Evolutionary conservation across 371 early-diverging fungal genomes (phyloP).

Genomic region (Nematocida ausubeli): DNA sequence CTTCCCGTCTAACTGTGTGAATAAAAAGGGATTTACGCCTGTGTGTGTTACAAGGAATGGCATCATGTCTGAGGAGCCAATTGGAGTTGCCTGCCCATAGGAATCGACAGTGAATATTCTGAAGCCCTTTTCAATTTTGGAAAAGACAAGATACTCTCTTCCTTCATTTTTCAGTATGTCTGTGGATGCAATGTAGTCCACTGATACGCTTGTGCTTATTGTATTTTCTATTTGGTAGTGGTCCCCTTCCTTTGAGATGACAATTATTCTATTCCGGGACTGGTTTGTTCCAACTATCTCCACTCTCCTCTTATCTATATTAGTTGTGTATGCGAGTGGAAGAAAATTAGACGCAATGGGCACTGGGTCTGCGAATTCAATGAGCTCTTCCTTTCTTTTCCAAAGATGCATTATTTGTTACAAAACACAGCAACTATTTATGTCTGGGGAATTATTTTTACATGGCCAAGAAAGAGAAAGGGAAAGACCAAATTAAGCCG

Average conservation of each 20-base stretch:
- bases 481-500: conserved; percentile 46
- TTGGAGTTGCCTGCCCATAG: neutral
- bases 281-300: conserved; percentile 37
- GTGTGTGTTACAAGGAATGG: conserved; percentile 21
- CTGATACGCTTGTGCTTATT: neutral
- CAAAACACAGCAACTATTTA: conserved; percentile 15
- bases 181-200: conserved; percentile 34
- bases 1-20: conserved; percentile 15
- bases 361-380: conserved; percentile 3
- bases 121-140: neutral
- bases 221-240: neutral
- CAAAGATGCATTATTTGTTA: conserved; percentile 34
- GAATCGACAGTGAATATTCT: neutral
- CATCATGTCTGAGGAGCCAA: conserved; percentile 21
- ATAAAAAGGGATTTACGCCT: conserved; percentile 11
- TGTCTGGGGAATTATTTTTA: conserved; percentile 25
- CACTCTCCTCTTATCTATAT: conserved; percentile 8
- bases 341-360: conserved; percentile 16
- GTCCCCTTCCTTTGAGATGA: conserved; percentile 8
- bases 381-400: conserved; percentile 31
- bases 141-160: conserved; percentile 29
- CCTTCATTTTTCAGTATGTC: conserved; percentile 18
- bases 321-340: conserved; percentile 24
- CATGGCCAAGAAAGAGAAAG: conserved; percentile 54
- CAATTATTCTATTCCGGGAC: neutral